These are phyloP conservation scores for Bombardia bombarda DNA, from an alignment of 495 filamentous ascomycete species.

Conservation along the genomic window DNA sequence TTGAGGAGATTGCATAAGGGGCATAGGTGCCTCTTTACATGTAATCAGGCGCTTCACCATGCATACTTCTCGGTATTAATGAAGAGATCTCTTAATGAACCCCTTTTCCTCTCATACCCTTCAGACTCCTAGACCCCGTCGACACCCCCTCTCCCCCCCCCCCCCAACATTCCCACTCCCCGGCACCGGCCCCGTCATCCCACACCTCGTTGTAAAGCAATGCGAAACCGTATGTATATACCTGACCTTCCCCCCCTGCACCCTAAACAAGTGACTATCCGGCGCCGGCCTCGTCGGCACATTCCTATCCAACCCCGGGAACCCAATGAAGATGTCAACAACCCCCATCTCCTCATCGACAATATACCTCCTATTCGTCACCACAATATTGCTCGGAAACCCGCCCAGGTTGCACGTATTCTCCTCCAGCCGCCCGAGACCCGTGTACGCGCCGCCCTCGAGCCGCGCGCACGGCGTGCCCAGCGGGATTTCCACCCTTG, in stretches of 20 bases:
- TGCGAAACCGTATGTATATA: conserved; percentile 26
- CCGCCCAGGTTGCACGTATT: conserved; percentile 23
- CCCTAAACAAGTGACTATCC: conserved; percentile 26
- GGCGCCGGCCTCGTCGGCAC: conserved; percentile 16
- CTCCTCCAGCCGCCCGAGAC: conserved; percentile 14
- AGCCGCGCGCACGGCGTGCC: conserved; percentile 26
- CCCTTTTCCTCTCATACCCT: not conserved
- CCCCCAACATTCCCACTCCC: no score
- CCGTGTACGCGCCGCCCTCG: conserved; percentile 27
- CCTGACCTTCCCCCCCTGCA: conserved; percentile 26
- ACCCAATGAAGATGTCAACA: conserved; percentile 24
- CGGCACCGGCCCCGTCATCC: not conserved
- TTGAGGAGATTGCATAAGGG: conserved; percentile 9
- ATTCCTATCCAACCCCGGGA: conserved; percentile 23
- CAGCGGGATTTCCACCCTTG: conserved; percentile 21
- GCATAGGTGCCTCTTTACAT: no score
- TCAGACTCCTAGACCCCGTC: not conserved
- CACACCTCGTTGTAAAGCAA: not conserved
- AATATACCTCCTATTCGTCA: conserved; percentile 26
- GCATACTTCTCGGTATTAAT: no score
- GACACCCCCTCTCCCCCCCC: not conserved
- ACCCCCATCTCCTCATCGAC: conserved; percentile 28
- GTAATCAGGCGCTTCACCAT: no score
- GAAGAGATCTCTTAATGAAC: no score
- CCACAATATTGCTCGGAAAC: conserved; percentile 19